Evolutionary conservation across 2,329 filamentous ascomycete genomes (phyloP), one percentile per base, ranked within the genome.

Genomic region (Colletotrichum sp.): DNA sequence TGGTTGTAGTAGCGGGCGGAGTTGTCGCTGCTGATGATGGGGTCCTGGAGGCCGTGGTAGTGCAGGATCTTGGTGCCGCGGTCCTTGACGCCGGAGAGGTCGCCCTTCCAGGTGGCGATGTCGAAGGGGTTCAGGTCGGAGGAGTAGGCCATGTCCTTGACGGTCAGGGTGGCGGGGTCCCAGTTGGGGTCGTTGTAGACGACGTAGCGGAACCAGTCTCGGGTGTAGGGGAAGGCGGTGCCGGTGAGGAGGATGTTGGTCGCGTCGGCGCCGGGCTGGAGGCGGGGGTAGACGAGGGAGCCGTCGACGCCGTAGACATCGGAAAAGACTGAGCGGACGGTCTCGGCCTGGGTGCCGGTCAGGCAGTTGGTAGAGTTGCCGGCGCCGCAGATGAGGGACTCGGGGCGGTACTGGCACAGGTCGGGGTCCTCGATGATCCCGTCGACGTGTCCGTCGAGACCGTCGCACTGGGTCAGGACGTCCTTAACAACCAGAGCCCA

Each of bases 1-100:
- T 89, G 84, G 62, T 89, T 82, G 81, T 90, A 90, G 83, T 90
- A 90, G 16, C 86, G 81, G 13, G 85, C 84, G 8, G 84, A 86
- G 80, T 87, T 88, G 44, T 85, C 89, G 62, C 82, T 82, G 6
- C 85, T 84, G 73, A 89, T 85, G 10, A 87, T 80, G 10, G 82
- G 84, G 77, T 89, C 87, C 13, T 84, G 81, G 6, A 84, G 81
- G 2, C 88, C 88, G 75, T 89, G 88, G 80, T 88, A 89, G 79
- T 88, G 83, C 10, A 89, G 44, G 26, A 89, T 82, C 80, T 87
- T 88, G 32, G 85, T 83, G 9, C 88, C 88, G 5, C 83, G 81
- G 34, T 83, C 78, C 24, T 81, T 82, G 79, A 87, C 87, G 1
- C 77, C 76, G 0, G 85, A 81, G 9, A 89, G 81, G 36, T 88